Percentiles rank a stretch among this genome's conserved stretches.
Conservation (phyloP, 2,329 filamentous ascomycete species). For the Clarireedia paspali region DNA sequence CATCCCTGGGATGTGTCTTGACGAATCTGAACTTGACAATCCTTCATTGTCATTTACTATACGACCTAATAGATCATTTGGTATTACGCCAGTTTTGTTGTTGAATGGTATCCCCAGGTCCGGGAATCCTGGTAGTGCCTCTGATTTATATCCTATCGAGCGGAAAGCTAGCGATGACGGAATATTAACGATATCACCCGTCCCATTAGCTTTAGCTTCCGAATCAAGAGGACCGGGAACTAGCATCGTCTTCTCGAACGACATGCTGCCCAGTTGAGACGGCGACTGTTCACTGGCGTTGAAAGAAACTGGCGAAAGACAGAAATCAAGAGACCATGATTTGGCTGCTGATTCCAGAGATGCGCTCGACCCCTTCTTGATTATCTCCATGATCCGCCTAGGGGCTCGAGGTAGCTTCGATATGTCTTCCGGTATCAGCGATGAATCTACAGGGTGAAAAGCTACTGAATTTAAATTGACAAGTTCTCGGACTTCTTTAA, state of each 20-base stretch:
- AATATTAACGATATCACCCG: conserved; percentile 44
- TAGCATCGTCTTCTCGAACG: conserved; percentile 57
- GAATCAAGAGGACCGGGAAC: conserved; percentile 47
- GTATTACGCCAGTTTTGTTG: conserved; percentile 62
- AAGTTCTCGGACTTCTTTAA: conserved; percentile 87
- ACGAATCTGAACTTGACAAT: conserved; percentile 10
- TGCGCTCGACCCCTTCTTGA: conserved; percentile 63
- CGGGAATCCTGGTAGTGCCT: conserved; percentile 65
- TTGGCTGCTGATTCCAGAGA: conserved; percentile 42
- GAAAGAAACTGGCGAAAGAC: conserved; percentile 71
- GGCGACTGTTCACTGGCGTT: conserved; percentile 34
- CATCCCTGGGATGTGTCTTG: conserved; percentile 51
- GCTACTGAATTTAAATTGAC: conserved; percentile 66
- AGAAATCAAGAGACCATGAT: conserved; percentile 80
- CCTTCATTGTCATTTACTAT: conserved; percentile 37
- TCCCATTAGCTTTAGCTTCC: conserved; percentile 39
- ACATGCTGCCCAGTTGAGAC: conserved; percentile 51
- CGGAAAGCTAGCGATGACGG: conserved; percentile 72
- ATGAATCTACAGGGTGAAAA: conserved; percentile 61
- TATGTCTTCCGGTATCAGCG: conserved; percentile 59
- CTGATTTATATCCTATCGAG: conserved; percentile 90
- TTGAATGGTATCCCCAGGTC: conserved; percentile 76
- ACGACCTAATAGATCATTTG: conserved; percentile 74
- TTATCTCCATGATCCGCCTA: conserved; percentile 70
- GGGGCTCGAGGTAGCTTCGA: conserved; percentile 67